These are phyloP conservation scores for Carnegiea gigantea DNA, from an alignment of 179 eudicot species.

Conservation along the genomic window DNA sequence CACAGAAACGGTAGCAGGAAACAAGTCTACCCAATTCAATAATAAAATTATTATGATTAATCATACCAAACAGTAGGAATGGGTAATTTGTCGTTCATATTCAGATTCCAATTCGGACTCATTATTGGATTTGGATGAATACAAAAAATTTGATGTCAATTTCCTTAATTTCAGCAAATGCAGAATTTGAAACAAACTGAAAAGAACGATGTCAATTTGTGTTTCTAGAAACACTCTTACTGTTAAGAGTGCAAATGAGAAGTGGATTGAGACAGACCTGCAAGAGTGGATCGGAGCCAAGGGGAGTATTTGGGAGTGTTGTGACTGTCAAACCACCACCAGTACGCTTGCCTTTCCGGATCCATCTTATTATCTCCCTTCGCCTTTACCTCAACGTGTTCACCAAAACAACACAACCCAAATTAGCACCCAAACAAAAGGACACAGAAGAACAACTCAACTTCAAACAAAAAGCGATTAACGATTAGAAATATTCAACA, in stretches of 20 bases:
- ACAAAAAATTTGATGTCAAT: too few relatives aligned
- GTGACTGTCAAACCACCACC: slow-evolving; percentile 82
- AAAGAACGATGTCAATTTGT: too few relatives aligned
- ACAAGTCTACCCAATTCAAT: background rate
- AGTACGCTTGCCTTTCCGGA: slow-evolving; percentile 36
- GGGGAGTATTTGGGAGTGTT: slow-evolving; percentile 49
- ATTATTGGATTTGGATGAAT: too few relatives aligned
- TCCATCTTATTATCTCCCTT: slow-evolving; percentile 32
- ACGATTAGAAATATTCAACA: too few relatives aligned
- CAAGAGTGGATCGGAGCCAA: slow-evolving; percentile 76
- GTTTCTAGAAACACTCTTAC: too few relatives aligned
- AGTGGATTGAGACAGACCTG: slow-evolving; percentile 37
- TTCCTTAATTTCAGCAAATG: too few relatives aligned
- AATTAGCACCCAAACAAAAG: background rate
- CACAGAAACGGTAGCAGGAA: background rate
- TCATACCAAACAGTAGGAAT: too few relatives aligned
- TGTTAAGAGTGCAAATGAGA: too few relatives aligned
- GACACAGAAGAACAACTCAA: background rate
- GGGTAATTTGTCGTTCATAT: too few relatives aligned
- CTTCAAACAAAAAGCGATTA: background rate
- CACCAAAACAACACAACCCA: slow-evolving; percentile 7
- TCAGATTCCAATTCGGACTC: too few relatives aligned
- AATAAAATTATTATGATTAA: too few relatives aligned
- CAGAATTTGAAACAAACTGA: too few relatives aligned
- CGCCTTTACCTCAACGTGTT: slow-evolving; percentile 5